Evolutionary conservation across 1,139 yeast species (phyloP), one percentile per base, ranked within the genome.

Genomic region (Geotrichum reessii): DNA sequence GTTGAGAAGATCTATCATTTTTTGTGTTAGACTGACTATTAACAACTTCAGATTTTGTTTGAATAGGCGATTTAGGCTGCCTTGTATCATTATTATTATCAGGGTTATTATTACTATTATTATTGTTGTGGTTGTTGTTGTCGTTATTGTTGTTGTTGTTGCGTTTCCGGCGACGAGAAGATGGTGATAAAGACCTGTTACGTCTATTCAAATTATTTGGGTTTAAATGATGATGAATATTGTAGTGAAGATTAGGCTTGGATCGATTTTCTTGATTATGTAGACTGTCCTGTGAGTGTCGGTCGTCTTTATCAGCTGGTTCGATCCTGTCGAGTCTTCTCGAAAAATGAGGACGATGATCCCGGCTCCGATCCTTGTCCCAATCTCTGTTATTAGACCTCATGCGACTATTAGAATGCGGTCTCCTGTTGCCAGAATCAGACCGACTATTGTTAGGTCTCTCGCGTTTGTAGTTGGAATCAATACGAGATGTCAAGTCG

Each of bases 11-110:
- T 14, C 5, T 21, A 5, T 51, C 48, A 47, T 47, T 25, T 47
- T 47, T 47, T 19, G 47, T 52, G 12, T 47, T 51, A 25, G 48
- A 53, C 27, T 47, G n/a, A 11, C 50, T 27, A 21, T n/a, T n/a
- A 19, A 12, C 17, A 19, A 12, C 28, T 6, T 19, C 50, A n/a
- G 50, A 8, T 21, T 14, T 47, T 31, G 12, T 11, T 14, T 14
- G 40, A 31, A 9, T 31, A 9, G 40, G 40, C 12, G 40, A 31
- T 31, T 31, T 31, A 9, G 40, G 11, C 11, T 6, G 40, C n/a
- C 7, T 31, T 9, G 14, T 31, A 14, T 31, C 11, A 6, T 14
- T 31, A 31, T 31, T 31, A 14, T 14, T 31, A 14, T 14, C 11
- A 14, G 7, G 12, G n/a, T 31, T 31, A 14, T 9, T 9, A 9